phyloP scores from a whole-genome alignment of 2,329 filamentous ascomycete species.

The Reticulascus tulasneorum region DNA sequence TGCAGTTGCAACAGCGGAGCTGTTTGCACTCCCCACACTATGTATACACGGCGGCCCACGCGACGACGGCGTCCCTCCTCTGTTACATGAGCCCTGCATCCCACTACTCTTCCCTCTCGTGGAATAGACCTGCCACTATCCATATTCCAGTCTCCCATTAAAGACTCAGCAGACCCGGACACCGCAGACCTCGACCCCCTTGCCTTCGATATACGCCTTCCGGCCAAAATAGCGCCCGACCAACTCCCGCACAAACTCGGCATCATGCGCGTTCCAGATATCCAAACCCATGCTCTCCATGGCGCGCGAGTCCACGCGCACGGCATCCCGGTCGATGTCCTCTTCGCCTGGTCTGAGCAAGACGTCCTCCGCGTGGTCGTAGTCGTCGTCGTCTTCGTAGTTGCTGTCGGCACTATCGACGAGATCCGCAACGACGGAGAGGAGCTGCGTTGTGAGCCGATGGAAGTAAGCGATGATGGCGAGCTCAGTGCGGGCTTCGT shows the following conservation, averaged over 20 bases:
- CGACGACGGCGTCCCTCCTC: too few species aligned
- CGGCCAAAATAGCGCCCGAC: constrained; percentile 63
- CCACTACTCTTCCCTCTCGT: too few species aligned
- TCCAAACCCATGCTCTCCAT: constrained; percentile 72
- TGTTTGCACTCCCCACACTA: too few species aligned
- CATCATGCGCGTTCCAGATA: constrained; percentile 68
- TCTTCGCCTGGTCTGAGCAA: constrained; percentile 19
- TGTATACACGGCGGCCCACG: too few species aligned
- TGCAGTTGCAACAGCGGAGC: too few species aligned
- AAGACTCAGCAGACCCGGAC: constrained; percentile 59
- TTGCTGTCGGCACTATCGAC: constrained; percentile 47
- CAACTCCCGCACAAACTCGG: constrained; percentile 62
- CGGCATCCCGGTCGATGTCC: constrained; percentile 24
- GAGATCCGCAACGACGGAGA: constrained; percentile 59
- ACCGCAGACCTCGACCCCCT: constrained; percentile 71
- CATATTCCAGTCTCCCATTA: too few species aligned
- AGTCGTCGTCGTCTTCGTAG: constrained; percentile 33
- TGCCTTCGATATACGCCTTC: constrained; percentile 59
- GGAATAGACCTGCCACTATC: too few species aligned
- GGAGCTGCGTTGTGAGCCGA: constrained; percentile 63
- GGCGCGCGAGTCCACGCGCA: constrained; percentile 61
- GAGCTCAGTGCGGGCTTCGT: constrained; percentile 56
- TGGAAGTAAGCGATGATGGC: constrained; percentile 79
- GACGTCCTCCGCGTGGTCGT: constrained; percentile 25
- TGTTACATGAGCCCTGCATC: too few species aligned